These are phyloP conservation scores for Microdochium paspali DNA, from an alignment of 2,329 filamentous ascomycete genomes.

Conservation along the genomic window DNA sequence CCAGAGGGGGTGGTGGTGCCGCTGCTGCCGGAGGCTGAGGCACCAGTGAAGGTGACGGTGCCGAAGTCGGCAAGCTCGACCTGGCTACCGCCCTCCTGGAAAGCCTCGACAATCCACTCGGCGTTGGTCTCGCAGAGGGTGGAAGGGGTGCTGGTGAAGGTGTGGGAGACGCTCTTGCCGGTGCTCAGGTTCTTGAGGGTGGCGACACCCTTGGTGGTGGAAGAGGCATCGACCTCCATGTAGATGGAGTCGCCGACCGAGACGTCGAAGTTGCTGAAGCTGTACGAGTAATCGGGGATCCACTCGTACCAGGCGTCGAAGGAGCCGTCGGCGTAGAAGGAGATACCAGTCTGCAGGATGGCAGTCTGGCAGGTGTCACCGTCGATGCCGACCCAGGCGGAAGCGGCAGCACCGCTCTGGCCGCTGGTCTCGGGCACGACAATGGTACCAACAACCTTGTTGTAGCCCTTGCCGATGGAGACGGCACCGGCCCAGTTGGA, in stretches of 20 bases:
- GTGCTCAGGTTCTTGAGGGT: slow-evolving; percentile 41
- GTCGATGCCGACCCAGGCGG: slow-evolving; percentile 53
- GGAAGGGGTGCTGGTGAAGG: slow-evolving; percentile 31
- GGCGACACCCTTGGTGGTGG: slow-evolving; percentile 31
- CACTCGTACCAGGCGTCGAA: slow-evolving; percentile 54
- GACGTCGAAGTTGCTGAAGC: slow-evolving; percentile 36
- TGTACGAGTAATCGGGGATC: slow-evolving; percentile 46
- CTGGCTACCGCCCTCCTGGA: slow-evolving; percentile 25
- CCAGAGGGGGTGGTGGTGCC: slow-evolving; percentile 24
- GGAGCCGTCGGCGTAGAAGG: slow-evolving; percentile 38
- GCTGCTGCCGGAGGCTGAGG: slow-evolving; percentile 19
- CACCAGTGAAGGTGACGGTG: slow-evolving; percentile 30
- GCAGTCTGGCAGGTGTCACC: slow-evolving; percentile 44
- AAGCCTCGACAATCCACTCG: slow-evolving; percentile 56
- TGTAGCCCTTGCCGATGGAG: slow-evolving; percentile 40
- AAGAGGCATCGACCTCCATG: slow-evolving; percentile 23
- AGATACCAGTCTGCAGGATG: slow-evolving; percentile 48
- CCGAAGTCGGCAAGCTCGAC: slow-evolving; percentile 37
- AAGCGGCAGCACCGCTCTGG: slow-evolving; percentile 31
- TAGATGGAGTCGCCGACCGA: slow-evolving; percentile 14
- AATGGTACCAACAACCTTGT: slow-evolving; percentile 41
- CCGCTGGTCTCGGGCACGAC: slow-evolving; percentile 34
- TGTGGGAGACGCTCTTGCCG: slow-evolving; percentile 40
- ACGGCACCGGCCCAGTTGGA: slow-evolving; percentile 53
- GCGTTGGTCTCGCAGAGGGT: slow-evolving; percentile 44